Conservation (phyloP, 2,329 filamentous ascomycete genomes). For the Gyromitra esculenta region DNA sequence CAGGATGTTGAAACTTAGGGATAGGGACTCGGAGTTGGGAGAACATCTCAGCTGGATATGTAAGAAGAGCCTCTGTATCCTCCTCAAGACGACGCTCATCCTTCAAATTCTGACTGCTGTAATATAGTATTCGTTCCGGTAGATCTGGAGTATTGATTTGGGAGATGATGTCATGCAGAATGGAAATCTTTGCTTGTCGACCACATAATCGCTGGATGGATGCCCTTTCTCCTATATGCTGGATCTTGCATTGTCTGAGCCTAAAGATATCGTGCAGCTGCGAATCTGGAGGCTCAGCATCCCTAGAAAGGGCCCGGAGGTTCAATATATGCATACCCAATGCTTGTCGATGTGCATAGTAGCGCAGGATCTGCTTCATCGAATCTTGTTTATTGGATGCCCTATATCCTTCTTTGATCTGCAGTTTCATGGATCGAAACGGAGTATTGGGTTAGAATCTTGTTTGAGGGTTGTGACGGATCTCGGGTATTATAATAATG, state of each 20-base stretch:
- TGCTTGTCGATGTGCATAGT: neutral
- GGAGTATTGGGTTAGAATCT: no score
- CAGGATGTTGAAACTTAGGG: neutral
- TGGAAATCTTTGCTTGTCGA: neutral
- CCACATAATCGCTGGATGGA: neutral
- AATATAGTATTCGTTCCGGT: slow-evolving; percentile 7
- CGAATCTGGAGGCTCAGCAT: slow-evolving; percentile 4
- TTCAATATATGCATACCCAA: slow-evolving; percentile 1
- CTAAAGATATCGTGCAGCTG: neutral
- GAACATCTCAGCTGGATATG: neutral
- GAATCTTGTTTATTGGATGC: slow-evolving; percentile 27
- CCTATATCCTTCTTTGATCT: slow-evolving; percentile 35
- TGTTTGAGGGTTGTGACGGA: no score
- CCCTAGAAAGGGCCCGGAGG: neutral
- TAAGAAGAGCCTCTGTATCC: slow-evolving; percentile 9
- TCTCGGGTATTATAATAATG: no score
- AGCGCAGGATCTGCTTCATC: no score
- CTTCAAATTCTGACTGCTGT: slow-evolving; percentile 10
- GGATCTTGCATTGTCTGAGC: neutral
- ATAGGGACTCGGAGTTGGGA: slow-evolving; percentile 3
- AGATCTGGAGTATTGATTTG: neutral
- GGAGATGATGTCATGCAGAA: slow-evolving; percentile 1
- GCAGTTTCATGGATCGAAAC: no score
- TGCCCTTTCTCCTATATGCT: slow-evolving; percentile 2
- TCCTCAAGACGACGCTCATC: neutral